A percentile compares a stretch with the other conserved stretches of the same genome.
phyloP scores from a whole-genome alignment of 345 rosid species.

The Zanthoxylum bungeanum region DNA sequence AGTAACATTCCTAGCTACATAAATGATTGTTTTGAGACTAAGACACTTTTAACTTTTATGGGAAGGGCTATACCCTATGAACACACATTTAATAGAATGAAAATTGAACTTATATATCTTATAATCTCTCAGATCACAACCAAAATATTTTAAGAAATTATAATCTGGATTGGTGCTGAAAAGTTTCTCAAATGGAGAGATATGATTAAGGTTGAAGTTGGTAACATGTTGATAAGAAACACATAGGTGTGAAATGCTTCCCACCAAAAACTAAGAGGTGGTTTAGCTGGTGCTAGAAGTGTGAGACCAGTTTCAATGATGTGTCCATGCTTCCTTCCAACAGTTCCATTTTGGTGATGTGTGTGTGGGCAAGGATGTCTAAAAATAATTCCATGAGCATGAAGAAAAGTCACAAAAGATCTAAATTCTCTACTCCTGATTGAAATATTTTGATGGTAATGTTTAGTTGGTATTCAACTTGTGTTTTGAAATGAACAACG shows the following conservation, averaged over 20 bases:
- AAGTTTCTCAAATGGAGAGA: no score
- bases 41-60: no score
- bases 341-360: background rate
- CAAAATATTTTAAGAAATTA: no score
- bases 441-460: background rate
- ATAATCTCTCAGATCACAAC: no score
- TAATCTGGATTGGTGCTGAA: no score
- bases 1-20: no score
- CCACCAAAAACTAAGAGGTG: background rate
- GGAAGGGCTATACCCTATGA: no score
- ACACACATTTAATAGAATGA: no score
- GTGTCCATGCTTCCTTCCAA: background rate
- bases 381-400: background rate
- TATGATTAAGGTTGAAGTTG: background rate
- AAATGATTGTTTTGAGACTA: no score
- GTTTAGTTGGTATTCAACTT: background rate
- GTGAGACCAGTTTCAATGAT: background rate
- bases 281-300: background rate
- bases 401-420: background rate
- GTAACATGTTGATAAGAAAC: background rate
- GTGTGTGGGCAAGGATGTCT: background rate
- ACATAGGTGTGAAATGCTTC: background rate
- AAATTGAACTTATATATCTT: no score
- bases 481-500: background rate
- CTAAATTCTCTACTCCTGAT: background rate